phyloP scores from a whole-genome alignment of 805 yeast species.

The Myxozyma geophila region DNA sequence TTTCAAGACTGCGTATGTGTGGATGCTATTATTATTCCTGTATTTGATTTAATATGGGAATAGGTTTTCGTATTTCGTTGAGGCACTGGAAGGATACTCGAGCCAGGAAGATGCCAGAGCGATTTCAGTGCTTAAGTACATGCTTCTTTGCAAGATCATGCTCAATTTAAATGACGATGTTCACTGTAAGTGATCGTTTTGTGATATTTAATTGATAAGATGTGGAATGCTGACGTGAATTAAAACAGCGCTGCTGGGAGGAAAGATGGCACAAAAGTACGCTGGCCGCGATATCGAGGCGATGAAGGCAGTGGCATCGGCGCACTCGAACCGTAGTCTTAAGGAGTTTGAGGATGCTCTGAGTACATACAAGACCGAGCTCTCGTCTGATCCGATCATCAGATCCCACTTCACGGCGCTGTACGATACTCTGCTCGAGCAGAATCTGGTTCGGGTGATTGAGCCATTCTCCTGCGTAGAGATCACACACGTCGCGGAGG shows the following conservation, averaged over 20 bases:
- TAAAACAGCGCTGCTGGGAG: slow-evolving; percentile 56
- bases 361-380: slow-evolving; percentile 65
- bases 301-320: slow-evolving; percentile 89
- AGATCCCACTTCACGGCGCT: slow-evolving; percentile 90
- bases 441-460: slow-evolving; percentile 88
- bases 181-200: slow-evolving; percentile 50
- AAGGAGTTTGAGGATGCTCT: slow-evolving; percentile 89
- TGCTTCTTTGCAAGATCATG: slow-evolving; percentile 94
- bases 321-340: slow-evolving; percentile 86
- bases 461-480: slow-evolving; percentile 98
- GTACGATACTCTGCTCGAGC: slow-evolving; percentile 90
- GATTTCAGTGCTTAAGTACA: slow-evolving; percentile 82
- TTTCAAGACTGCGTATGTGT: slow-evolving; percentile 75
- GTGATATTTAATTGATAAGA: not conserved
- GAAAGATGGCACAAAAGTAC: slow-evolving; percentile 74
- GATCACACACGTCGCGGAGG: slow-evolving; percentile 80
- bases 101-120: slow-evolving; percentile 62
- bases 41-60: not conserved
- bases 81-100: slow-evolving; percentile 88
- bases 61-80: slow-evolving; percentile 86
- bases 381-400: slow-evolving; percentile 83
- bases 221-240: not conserved
- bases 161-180: slow-evolving; percentile 84
- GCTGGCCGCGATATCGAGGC: slow-evolving; percentile 90
- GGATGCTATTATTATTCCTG: not conserved